Conservation (phyloP, 2,329 filamentous ascomycete genomes). For the Podosphaera aphanis region DNA sequence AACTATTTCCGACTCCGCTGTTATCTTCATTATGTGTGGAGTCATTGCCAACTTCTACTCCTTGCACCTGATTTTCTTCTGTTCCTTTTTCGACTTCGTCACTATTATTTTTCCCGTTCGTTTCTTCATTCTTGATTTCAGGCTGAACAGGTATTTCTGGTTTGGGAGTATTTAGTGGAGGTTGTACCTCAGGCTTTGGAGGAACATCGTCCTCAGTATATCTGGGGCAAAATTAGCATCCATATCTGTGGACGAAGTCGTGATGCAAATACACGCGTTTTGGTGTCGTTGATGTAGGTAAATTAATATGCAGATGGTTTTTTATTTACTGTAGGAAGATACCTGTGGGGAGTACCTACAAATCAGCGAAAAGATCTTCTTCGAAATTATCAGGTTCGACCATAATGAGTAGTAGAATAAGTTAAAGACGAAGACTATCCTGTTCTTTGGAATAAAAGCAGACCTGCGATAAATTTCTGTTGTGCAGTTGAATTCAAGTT, state of each 20-base stretch:
- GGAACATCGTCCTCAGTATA: conserved; percentile 43
- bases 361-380: conserved; percentile 85
- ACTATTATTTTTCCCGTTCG: conserved; percentile 16
- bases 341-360: conserved; percentile 35
- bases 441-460: background rate
- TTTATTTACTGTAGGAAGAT: background rate
- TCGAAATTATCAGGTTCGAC: conserved; percentile 64
- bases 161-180: background rate
- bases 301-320: background rate
- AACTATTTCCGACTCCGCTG: conserved; percentile 17
- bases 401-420: conserved; percentile 30
- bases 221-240: conserved; percentile 17
- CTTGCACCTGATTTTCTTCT: conserved; percentile 24
- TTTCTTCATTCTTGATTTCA: conserved; percentile 12
- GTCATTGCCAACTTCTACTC: conserved; percentile 19
- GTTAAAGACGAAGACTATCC: background rate
- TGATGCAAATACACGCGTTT: background rate
- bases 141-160: conserved; percentile 12
- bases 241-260: background rate
- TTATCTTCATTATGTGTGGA: conserved; percentile 4
- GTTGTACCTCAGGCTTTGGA: conserved; percentile 16
- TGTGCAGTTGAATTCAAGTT: background rate
- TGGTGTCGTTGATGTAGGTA: background rate
- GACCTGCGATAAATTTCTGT: background rate
- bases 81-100: conserved; percentile 20